A percentile compares a stretch with the other conserved stretches of the same genome.
Evolutionary conservation across 2,329 filamentous ascomycete species (phyloP).

Genomic region (Colletotrichum musae): DNA sequence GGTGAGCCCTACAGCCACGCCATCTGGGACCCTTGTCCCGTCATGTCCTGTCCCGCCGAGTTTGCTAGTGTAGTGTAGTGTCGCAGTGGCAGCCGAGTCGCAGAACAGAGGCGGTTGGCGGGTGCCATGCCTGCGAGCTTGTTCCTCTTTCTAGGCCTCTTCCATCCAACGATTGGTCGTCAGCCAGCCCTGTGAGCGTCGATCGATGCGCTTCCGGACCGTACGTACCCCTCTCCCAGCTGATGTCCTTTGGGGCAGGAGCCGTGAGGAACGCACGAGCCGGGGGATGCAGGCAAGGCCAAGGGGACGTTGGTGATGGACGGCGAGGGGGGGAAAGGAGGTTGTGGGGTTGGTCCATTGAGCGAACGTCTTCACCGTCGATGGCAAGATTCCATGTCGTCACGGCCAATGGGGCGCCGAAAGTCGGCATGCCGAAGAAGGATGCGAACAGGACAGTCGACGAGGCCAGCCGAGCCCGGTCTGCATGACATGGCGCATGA

Average conservation of each 20-base stretch:
- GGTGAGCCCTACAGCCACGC: conserved; percentile 54
- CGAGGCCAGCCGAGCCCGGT: not conserved
- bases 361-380: not conserved
- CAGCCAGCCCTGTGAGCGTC: conserved; percentile 41
- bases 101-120: not conserved
- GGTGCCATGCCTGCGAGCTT: conserved; percentile 44
- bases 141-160: conserved; percentile 46
- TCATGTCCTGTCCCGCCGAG: not conserved
- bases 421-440: conserved; percentile 26
- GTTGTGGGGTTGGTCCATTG: not conserved
- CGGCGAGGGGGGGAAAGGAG: not conserved
- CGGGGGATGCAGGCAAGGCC: conserved; percentile 1
- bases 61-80: conserved; percentile 2
- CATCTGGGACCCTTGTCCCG: conserved; percentile 43
- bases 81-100: conserved; percentile 27
- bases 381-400: conserved; percentile 9
- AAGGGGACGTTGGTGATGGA: conserved; percentile 10
- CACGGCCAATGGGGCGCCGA: conserved; percentile 8
- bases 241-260: not conserved
- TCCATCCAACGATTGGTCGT: conserved; percentile 47
- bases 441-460: conserved; percentile 11
- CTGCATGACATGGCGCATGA: conserved; percentile 36
- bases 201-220: conserved; percentile 30
- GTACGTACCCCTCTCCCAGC: conserved; percentile 18
- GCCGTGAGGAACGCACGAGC: conserved; percentile 11